phyloP scores from a whole-genome alignment of 2,329 filamentous ascomycete genomes.

The Pseudogymnoascus sp. region DNA sequence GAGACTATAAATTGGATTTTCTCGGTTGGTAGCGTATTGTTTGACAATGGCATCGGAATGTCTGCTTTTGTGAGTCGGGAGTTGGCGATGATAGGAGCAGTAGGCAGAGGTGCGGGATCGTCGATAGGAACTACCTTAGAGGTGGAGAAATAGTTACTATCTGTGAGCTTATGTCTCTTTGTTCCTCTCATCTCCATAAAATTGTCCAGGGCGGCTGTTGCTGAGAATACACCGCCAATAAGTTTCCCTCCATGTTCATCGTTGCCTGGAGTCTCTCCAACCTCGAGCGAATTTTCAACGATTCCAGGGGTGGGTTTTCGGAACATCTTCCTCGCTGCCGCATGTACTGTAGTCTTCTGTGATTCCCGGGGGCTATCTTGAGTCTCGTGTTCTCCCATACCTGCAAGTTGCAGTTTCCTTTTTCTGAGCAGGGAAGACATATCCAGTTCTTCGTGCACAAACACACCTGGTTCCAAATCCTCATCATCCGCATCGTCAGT shows the following conservation, averaged over 20 bases:
- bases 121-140: background rate
- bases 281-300: background rate
- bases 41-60: conserved; percentile 17
- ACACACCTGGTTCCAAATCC: conserved; percentile 27
- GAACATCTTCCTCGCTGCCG: background rate
- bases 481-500: conserved; percentile 32
- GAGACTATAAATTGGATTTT: conserved; percentile 46
- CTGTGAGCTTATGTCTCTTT: conserved; percentile 25
- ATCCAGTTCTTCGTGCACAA: conserved; percentile 22
- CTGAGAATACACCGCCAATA: conserved; percentile 31
- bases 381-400: conserved; percentile 9
- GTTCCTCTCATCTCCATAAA: conserved; percentile 44
- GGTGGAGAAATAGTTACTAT: conserved; percentile 25
- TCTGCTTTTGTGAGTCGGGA: background rate
- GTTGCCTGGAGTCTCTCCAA: background rate
- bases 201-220: conserved; percentile 37
- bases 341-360: background rate
- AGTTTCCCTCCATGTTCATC: conserved; percentile 9
- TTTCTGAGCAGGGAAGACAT: conserved; percentile 35
- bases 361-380: conserved; percentile 8
- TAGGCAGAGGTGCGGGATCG: background rate
- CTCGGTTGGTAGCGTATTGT: conserved; percentile 15
- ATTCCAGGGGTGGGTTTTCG: background rate
- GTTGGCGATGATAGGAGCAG: background rate
- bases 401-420: conserved; percentile 26